Conservation (phyloP, 371 early-diverging fungal species). For the Syncephalastrum sp. region DNA sequence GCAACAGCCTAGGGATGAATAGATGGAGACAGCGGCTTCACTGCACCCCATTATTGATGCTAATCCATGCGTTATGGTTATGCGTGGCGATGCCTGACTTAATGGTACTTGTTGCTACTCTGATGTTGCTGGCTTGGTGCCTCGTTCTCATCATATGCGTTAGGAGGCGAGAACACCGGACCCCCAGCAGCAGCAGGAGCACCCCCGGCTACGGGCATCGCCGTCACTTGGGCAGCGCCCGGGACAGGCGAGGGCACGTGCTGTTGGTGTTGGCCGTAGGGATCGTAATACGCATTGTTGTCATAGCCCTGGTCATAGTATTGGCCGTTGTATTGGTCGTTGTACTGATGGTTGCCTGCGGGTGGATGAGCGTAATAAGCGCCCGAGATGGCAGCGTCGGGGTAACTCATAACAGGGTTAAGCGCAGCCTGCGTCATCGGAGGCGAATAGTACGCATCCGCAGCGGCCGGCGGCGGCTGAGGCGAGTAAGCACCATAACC, state of each 20-base stretch:
- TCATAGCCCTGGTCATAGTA: slow-evolving; percentile 20
- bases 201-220: neutral
- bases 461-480: slow-evolving; percentile 17
- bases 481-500: slow-evolving; percentile 15
- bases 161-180: slow-evolving; percentile 19
- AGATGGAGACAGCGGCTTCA: neutral
- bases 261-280: slow-evolving; percentile 12
- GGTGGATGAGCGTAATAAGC: slow-evolving; percentile 20
- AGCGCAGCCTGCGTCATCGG: slow-evolving; percentile 15
- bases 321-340: slow-evolving; percentile 9
- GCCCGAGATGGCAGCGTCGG: slow-evolving; percentile 27
- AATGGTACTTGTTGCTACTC: slow-evolving; percentile 5
- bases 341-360: neutral
- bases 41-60: neutral
- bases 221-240: slow-evolving; percentile 5
- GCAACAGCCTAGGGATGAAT: too few relatives aligned
- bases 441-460: slow-evolving; percentile 17
- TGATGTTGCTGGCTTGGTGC: slow-evolving; percentile 6
- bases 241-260: neutral
- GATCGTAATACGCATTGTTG: slow-evolving; percentile 11
- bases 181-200: slow-evolving; percentile 4
- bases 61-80: neutral
- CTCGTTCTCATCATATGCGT: slow-evolving; percentile 24
- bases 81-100: neutral
- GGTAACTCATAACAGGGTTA: slow-evolving; percentile 23